Conservation (phyloP, 2,329 filamentous ascomycete genomes). For the Colletotrichum horii region DNA sequence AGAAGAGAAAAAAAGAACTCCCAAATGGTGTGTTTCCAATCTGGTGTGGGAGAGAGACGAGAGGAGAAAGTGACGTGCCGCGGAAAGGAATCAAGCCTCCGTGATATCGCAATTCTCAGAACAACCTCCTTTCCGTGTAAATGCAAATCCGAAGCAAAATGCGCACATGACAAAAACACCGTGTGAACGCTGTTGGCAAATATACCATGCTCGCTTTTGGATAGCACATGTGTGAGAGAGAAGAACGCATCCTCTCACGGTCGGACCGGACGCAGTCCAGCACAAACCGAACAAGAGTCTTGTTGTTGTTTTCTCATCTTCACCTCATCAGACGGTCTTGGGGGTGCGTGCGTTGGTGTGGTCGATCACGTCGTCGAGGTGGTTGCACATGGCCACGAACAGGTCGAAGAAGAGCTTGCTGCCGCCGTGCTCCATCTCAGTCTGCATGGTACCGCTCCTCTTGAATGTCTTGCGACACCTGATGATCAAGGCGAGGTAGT, state of each 20-base stretch:
- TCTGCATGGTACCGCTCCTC: slow-evolving; percentile 97
- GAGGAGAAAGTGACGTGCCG: slow-evolving; percentile 31
- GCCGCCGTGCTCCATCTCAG: slow-evolving; percentile 93
- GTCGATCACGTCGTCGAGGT: slow-evolving; percentile 94
- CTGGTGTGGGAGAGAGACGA: slow-evolving; percentile 50
- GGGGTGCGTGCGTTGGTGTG: slow-evolving; percentile 72
- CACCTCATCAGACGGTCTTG: slow-evolving; percentile 56
- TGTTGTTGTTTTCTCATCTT: background rate
- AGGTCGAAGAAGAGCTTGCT: slow-evolving; percentile 96
- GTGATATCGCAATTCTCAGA: slow-evolving; percentile 18
- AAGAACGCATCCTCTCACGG: background rate
- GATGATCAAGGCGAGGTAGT: slow-evolving; percentile 97
- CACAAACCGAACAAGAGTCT: background rate
- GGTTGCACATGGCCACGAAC: slow-evolving; percentile 98
- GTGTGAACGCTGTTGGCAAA: slow-evolving; percentile 10
- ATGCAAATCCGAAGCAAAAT: slow-evolving; percentile 10
- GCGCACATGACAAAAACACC: slow-evolving; percentile 17
- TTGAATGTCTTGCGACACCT: slow-evolving; percentile 97
- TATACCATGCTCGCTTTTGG: slow-evolving; percentile 18
- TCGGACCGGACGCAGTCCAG: background rate
- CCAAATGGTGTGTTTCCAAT: slow-evolving; percentile 55
- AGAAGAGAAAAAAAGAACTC: slow-evolving; percentile 33
- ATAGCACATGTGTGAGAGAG: slow-evolving; percentile 10
- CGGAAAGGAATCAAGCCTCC: slow-evolving; percentile 26
- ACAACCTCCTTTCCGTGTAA: slow-evolving; percentile 11